Conservation (phyloP, 768 basidiomycete species). For the Leccinum uliginosum region DNA sequence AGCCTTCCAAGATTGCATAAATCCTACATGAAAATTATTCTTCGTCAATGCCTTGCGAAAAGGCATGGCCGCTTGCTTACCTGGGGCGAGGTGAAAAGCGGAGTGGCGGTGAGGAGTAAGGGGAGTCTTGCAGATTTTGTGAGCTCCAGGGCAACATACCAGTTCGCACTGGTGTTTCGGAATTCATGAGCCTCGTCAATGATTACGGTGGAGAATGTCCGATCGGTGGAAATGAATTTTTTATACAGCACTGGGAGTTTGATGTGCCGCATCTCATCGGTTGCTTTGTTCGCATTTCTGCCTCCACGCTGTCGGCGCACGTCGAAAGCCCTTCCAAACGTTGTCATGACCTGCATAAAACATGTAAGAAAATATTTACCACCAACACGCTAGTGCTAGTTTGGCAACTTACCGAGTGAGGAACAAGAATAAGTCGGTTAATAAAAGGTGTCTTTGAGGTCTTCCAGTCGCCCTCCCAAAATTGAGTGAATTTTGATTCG, state of each 20-base stretch:
- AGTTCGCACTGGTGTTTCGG: conserved; percentile 2
- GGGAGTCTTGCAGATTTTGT: conserved; percentile 3
- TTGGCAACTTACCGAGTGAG: conserved; percentile 1
- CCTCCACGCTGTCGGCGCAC: neutral
- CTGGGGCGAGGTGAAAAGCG: conserved; percentile 3
- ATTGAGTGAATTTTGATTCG: conserved; percentile 1
- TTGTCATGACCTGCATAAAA: conserved; percentile 6
- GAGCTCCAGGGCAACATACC: conserved; percentile 3
- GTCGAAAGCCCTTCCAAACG: conserved; percentile 6
- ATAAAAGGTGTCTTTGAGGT: conserved; percentile 2
- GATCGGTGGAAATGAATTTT: neutral
- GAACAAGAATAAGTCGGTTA: conserved; percentile 2
- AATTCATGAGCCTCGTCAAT: conserved; percentile 5
- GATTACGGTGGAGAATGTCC: neutral
- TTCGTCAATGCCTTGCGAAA: neutral
- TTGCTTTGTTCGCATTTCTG: conserved; percentile 3
- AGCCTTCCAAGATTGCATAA: conserved; percentile 6
- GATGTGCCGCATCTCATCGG: conserved; percentile 2
- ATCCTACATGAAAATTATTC: neutral
- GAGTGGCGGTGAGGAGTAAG: conserved; percentile 2
- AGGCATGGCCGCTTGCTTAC: neutral
- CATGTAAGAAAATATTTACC: neutral
- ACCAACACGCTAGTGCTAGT: neutral
- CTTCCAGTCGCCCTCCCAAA: conserved; percentile 8
- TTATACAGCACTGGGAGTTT: conserved; percentile 6